A percentile compares a stretch with the other conserved stretches of the same genome.
phyloP scores from a whole-genome alignment of 2,329 filamentous ascomycete species.

The Neopestalotiopsis sp. region DNA sequence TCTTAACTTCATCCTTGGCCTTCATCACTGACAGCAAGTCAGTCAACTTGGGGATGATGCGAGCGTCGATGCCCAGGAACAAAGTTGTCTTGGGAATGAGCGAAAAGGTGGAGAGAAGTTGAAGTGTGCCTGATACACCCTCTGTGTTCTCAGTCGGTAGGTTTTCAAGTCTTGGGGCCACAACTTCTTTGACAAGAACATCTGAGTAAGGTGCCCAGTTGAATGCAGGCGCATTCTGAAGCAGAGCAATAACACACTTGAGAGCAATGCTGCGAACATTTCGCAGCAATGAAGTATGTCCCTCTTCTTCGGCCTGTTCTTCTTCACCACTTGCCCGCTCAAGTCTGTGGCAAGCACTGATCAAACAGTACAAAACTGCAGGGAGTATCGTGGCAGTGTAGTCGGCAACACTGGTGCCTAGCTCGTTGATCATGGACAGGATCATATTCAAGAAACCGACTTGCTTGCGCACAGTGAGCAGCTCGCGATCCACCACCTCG shows the following conservation, averaged over 20 bases:
- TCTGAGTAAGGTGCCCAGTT: constrained; percentile 76
- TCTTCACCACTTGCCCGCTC: constrained; percentile 44
- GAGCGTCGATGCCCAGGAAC: constrained; percentile 67
- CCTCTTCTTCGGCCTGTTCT: constrained; percentile 43
- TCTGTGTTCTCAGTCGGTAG: constrained; percentile 88
- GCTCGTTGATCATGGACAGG: constrained; percentile 82
- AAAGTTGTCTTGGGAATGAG: constrained; percentile 67
- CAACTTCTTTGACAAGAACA: constrained; percentile 74
- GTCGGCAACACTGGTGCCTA: constrained; percentile 74
- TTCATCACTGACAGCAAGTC: constrained; percentile 75
- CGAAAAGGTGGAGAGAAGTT: constrained; percentile 83
- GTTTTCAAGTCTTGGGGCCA: constrained; percentile 78
- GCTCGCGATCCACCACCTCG: constrained; percentile 60
- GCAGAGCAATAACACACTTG: constrained; percentile 82
- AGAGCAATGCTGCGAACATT: constrained; percentile 74
- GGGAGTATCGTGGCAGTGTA: constrained; percentile 75
- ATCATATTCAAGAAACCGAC: constrained; percentile 93
- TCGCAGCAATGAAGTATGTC: constrained; percentile 64
- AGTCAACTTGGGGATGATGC: constrained; percentile 74
- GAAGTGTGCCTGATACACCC: constrained; percentile 82
- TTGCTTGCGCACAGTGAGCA: constrained; percentile 77
- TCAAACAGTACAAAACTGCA: constrained; percentile 80
- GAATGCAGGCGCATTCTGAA: constrained; percentile 72
- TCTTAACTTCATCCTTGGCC: constrained; percentile 84
- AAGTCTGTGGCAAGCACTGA: constrained; percentile 70